These are phyloP conservation scores for Bertia moriformis DNA, from an alignment of 2,329 filamentous ascomycete genomes.

Conservation along the genomic window DNA sequence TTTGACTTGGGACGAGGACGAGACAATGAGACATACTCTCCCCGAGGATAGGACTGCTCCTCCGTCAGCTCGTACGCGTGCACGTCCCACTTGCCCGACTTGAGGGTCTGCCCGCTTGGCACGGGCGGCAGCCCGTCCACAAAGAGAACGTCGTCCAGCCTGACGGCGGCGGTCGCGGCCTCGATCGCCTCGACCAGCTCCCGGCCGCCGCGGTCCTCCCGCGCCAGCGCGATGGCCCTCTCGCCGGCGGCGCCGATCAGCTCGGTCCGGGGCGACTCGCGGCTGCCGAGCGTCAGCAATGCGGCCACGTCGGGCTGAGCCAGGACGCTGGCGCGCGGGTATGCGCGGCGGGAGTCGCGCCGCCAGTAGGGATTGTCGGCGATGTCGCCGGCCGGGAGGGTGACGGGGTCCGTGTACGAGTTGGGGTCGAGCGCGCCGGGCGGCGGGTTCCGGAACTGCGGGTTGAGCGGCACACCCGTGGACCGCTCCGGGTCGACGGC, in stretches of 20 bases:
- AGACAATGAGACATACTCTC: slow-evolving; percentile 48
- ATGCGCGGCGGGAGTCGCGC: not conserved
- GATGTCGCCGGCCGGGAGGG: not conserved
- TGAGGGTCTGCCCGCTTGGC: slow-evolving; percentile 54
- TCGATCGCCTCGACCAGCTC: slow-evolving; percentile 63
- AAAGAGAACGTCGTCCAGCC: slow-evolving; percentile 42
- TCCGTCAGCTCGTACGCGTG: slow-evolving; percentile 51
- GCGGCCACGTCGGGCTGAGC: not conserved
- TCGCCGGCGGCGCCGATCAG: slow-evolving; percentile 16
- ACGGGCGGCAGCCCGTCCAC: slow-evolving; percentile 73
- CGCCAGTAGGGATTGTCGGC: not conserved
- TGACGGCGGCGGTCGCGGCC: slow-evolving; percentile 32
- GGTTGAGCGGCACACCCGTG: not conserved
- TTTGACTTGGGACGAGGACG: not conserved
- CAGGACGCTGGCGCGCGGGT: not conserved
- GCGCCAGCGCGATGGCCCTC: slow-evolving; percentile 58
- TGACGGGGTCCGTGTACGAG: not conserved
- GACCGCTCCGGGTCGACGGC: not conserved
- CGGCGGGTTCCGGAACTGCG: not conserved
- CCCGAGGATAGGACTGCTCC: slow-evolving; percentile 56
- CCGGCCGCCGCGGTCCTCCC: slow-evolving; percentile 59
- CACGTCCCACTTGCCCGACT: slow-evolving; percentile 41
- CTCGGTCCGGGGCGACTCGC: not conserved
- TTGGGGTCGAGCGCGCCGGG: not conserved
- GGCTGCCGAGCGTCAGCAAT: not conserved